Evolutionary conservation across 1,284 basidiomycete genomes (phyloP), one percentile per base, ranked within the genome.

Genomic region (Salmacisia buchloeana): DNA sequence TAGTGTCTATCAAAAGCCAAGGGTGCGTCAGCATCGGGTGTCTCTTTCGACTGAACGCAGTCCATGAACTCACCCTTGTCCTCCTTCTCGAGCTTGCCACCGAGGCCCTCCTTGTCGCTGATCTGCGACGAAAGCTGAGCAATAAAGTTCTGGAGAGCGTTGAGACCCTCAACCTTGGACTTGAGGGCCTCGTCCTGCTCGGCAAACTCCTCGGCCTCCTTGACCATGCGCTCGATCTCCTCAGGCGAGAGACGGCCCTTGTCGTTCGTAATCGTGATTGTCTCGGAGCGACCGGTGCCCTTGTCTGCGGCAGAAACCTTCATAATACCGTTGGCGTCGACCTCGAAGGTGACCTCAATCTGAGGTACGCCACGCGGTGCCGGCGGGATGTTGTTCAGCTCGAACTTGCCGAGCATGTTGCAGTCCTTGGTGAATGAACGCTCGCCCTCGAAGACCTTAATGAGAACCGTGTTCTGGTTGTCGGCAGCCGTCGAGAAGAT

Each of bases 371-470:
- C 94, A 69, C 92, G 91, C 68, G 94, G 93, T 1, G 94, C 90
- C 41, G 93, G 92, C 23, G 94, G 94, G 69, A 97, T 96, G 68
- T 90, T 82, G 65, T 87, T 89, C 56, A 97, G 87, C 83, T 97
- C 94, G 79, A 97, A 97, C 82, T 94, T 93, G 83, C 94, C 94
- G 69, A 98, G 89, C 62, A 89, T 86, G 85, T 96, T 94, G 88
- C 97, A 97, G 84, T 97, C 92, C 86, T 94, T 94, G 77, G 93
- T 96, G 81, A 94, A 83, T 54, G 91, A 88, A 81, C 92, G 91
- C 83, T 96, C 92, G 81, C 93, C 92, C 85, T 96, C 92, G 80
- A 85, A 96, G 65, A 97, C 92, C 76, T 84, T 83, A 81, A 94
- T 94, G 49, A 75, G 63, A 18, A 79, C 77, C n/a, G 71, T 72